Conservation (phyloP, 129 eudicot genomes). For the Artemisia argyi region DNA sequence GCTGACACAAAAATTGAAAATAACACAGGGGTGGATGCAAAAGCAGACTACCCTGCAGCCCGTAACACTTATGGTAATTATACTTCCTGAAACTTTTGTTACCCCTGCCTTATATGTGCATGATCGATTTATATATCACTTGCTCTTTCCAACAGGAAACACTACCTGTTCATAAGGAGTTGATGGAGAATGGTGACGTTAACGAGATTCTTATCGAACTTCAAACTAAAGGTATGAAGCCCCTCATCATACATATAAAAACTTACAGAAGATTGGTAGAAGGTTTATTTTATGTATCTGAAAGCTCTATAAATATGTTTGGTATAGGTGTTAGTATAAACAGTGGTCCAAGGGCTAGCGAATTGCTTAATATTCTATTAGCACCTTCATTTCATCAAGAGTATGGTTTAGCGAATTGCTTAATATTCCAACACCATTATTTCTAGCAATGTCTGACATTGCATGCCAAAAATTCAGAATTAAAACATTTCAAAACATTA, state of each 20-base stretch:
- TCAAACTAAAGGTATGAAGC: constrained; percentile 62
- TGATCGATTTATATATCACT: neutral
- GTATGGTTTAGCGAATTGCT: constrained; percentile 78
- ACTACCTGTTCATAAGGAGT: constrained; percentile 64
- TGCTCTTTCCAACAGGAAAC: constrained; percentile 67
- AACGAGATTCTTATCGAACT: constrained; percentile 79
- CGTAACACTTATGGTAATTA: too few relatives aligned
- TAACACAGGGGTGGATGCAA: too few relatives aligned
- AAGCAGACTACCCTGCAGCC: too few relatives aligned
- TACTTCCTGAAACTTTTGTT: neutral
- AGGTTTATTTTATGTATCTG: neutral
- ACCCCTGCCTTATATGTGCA: neutral
- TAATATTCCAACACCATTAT: too few relatives aligned
- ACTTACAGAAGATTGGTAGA: neutral
- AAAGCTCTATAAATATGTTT: constrained; percentile 6
- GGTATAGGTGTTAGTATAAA: constrained; percentile 55
- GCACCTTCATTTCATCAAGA: constrained; percentile 82
- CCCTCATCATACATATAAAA: neutral
- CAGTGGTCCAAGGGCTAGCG: constrained; percentile 82
- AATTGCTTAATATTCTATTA: constrained; percentile 59
- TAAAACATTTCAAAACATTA: too few relatives aligned
- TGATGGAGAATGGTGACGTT: constrained; percentile 40
- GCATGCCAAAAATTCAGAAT: too few relatives aligned
- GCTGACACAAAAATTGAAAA: too few relatives aligned
- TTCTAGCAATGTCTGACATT: too few relatives aligned